Conservation (phyloP, 2,329 filamentous ascomycete species). For the Talaromyces amestolkiae region DNA sequence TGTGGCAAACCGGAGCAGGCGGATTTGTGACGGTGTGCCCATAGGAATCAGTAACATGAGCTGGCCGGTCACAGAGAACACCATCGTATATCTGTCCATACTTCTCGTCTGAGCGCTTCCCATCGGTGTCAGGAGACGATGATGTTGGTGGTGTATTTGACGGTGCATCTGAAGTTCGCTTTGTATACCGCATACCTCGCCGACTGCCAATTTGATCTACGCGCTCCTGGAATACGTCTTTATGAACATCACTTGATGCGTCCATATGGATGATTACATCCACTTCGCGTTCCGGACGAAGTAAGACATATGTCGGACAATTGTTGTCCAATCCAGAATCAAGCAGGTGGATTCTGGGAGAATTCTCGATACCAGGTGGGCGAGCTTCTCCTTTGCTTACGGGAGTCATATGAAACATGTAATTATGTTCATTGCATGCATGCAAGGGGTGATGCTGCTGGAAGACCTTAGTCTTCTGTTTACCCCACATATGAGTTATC, state of each 20-base stretch:
- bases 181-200: constrained; percentile 15
- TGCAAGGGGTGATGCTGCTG: constrained; percentile 19
- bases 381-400: constrained; percentile 13
- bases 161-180: not conserved
- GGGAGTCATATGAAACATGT: constrained; percentile 16
- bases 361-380: constrained; percentile 18
- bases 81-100: constrained; percentile 18
- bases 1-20: constrained; percentile 15
- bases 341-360: constrained; percentile 15
- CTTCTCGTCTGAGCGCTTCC: not conserved
- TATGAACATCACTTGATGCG: constrained; percentile 16
- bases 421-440: constrained; percentile 20
- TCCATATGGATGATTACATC: constrained; percentile 19
- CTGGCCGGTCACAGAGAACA: not conserved
- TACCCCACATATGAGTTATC: constrained; percentile 19
- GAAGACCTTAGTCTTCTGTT: constrained; percentile 18
- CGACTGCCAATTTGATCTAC: constrained; percentile 19
- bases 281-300: constrained; percentile 16
- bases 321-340: constrained; percentile 20
- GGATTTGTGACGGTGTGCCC: constrained; percentile 18
- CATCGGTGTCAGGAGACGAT: not conserved
- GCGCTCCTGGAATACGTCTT: constrained; percentile 17
- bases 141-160: not conserved
- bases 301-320: constrained; percentile 18
- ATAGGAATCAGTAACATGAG: constrained; percentile 16